Evolutionary conservation across 352 stramenopile species (phyloP).

Genomic region (Phytophthora ohioensis): DNA sequence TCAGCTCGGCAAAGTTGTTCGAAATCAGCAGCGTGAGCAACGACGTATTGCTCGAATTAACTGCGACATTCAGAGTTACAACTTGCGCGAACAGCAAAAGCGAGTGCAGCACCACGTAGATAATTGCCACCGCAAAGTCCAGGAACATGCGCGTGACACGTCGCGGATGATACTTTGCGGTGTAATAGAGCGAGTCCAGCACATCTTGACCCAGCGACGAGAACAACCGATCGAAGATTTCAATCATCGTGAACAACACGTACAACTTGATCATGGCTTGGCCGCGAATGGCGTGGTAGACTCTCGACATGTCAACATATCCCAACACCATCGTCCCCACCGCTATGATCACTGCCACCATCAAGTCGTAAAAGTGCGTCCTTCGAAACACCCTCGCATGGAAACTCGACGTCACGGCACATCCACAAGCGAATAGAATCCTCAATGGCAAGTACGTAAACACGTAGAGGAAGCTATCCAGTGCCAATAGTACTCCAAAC

Average conservation of each 20-base stretch:
- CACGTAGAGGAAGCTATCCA: conserved; percentile 98
- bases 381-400: conserved; percentile 81
- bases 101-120: conserved; percentile 92
- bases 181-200: conserved; percentile 95
- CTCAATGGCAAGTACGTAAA: conserved; percentile 96
- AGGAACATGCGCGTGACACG: conserved; percentile 76
- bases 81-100: conserved; percentile 97
- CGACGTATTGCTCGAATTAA: conserved; percentile 95
- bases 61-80: conserved; percentile 97
- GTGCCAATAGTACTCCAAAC: conserved; percentile 95
- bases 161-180: conserved; percentile 79
- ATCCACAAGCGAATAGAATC: conserved; percentile 86
- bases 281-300: conserved; percentile 99
- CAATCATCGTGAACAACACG: conserved; percentile 98
- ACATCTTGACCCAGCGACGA: conserved; percentile 97
- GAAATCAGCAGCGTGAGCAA: conserved; percentile 95
- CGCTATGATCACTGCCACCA: conserved; percentile 88
- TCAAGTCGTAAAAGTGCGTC: conserved; percentile 93
- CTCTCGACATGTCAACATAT: conserved; percentile 95
- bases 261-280: conserved; percentile 99
- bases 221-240: conserved; percentile 98
- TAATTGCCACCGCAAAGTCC: conserved; percentile 79
- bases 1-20: conserved; percentile 99
- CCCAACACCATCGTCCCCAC: conserved; percentile 80
- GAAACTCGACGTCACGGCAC: conserved; percentile 77